Conservation (phyloP, 805 yeast species). For the Yarrowia osloensis region DNA sequence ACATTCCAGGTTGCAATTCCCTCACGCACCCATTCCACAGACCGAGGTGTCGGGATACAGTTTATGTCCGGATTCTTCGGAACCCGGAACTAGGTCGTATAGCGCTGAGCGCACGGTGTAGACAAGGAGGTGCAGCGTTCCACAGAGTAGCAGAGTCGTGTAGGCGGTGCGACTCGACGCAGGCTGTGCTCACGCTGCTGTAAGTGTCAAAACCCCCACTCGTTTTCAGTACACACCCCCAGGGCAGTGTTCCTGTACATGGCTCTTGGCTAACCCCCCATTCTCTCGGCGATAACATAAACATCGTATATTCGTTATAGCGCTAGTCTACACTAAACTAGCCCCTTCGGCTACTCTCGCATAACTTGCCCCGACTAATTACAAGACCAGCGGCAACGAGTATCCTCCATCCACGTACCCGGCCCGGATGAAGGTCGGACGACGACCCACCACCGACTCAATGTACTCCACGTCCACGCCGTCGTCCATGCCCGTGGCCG, state of each 20-base stretch:
- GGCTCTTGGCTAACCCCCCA: not conserved
- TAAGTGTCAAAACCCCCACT: not conserved
- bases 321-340: constrained; percentile 11
- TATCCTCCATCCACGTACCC: constrained; percentile 17
- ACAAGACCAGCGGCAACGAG: constrained; percentile 24
- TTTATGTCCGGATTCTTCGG: constrained; percentile 6
- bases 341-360: constrained; percentile 23
- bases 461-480: constrained; percentile 20
- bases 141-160: not conserved
- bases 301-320: not conserved
- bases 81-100: constrained; percentile 2
- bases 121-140: not conserved
- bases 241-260: not conserved
- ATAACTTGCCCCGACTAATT: constrained; percentile 24
- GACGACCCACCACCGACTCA: not conserved
- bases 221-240: not conserved
- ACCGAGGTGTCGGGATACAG: not conserved
- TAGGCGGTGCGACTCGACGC: not conserved
- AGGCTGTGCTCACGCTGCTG: not conserved
- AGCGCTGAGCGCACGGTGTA: not conserved
- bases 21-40: constrained; percentile 13
- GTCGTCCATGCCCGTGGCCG: constrained; percentile 9
- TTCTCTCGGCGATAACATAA: not conserved
- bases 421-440: constrained; percentile 13
- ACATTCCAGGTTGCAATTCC: constrained; percentile 20